Evolutionary conservation across 345 rosid species (phyloP).

Genomic region (Salix dunnii): DNA sequence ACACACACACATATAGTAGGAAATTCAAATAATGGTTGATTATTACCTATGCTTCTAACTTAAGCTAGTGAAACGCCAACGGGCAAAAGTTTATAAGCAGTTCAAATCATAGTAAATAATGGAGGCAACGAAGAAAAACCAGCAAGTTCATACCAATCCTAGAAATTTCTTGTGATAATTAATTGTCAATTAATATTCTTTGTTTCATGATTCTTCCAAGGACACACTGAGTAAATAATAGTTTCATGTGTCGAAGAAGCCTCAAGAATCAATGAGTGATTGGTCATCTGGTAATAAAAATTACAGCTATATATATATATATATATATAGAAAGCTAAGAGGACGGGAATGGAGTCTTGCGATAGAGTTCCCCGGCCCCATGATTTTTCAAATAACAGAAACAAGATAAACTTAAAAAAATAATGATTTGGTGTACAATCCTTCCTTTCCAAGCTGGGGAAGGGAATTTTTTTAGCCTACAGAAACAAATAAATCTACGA

Average conservation of each 20-base stretch:
- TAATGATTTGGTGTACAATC: background rate
- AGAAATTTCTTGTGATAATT: background rate
- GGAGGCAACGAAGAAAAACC: background rate
- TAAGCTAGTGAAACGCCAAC: slow-evolving; percentile 8
- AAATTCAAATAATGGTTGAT: slow-evolving; percentile 1
- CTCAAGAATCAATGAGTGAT: background rate
- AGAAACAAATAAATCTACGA: background rate
- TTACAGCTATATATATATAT: background rate
- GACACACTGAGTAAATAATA: background rate
- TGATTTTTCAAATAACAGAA: background rate
- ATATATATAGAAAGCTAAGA: background rate
- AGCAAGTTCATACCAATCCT: background rate
- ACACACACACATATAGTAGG: too few species aligned
- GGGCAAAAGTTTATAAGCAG: background rate
- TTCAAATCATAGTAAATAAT: background rate
- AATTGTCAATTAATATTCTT: background rate
- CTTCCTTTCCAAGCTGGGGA: background rate
- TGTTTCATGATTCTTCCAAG: background rate
- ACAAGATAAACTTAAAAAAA: background rate
- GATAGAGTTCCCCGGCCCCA: too few species aligned
- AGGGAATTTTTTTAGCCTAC: too few species aligned
- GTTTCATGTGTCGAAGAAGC: background rate
- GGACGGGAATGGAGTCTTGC: background rate
- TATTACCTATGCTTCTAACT: slow-evolving; percentile 30
- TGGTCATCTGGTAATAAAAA: background rate